phyloP scores from a whole-genome alignment of 2,329 filamentous ascomycete genomes.

The Teratosphaeria zuluensis region DNA sequence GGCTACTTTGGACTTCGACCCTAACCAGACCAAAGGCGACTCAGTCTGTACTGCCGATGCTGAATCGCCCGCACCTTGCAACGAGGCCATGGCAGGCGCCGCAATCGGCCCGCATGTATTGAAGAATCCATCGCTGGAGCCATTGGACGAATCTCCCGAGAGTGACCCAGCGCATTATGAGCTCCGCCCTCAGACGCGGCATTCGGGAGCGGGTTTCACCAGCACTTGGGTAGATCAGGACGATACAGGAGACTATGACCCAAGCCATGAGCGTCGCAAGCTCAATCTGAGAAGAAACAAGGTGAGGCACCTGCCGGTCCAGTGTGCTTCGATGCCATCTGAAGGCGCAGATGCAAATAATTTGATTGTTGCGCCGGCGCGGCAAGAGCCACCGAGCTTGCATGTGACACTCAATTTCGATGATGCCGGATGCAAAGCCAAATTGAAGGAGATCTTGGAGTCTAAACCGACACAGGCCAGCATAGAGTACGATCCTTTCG shows the following conservation, averaged over 20 bases:
- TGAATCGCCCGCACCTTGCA: neutral
- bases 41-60: neutral
- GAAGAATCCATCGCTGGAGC: neutral
- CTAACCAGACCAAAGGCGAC: neutral
- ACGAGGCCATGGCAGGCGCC: neutral
- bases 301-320: neutral
- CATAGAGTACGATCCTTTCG: neutral
- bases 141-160: neutral
- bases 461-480: neutral
- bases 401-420: neutral
- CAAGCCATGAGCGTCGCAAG: constrained; percentile 7
- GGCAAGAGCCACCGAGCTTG: neutral
- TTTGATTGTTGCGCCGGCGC: neutral
- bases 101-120: neutral
- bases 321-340: neutral
- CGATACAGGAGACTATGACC: constrained; percentile 27
- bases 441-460: neutral
- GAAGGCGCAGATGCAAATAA: neutral
- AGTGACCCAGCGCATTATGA: constrained; percentile 3
- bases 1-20: neutral
- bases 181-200: constrained; percentile 8
- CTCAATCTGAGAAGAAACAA: constrained; percentile 1
- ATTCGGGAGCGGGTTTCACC: constrained; percentile 1
- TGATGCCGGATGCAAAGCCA: neutral
- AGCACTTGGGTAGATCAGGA: constrained; percentile 28